Base-by-base conservation (phyloP, 345 rosid genomes). In the Carallia brachiata region DNA sequence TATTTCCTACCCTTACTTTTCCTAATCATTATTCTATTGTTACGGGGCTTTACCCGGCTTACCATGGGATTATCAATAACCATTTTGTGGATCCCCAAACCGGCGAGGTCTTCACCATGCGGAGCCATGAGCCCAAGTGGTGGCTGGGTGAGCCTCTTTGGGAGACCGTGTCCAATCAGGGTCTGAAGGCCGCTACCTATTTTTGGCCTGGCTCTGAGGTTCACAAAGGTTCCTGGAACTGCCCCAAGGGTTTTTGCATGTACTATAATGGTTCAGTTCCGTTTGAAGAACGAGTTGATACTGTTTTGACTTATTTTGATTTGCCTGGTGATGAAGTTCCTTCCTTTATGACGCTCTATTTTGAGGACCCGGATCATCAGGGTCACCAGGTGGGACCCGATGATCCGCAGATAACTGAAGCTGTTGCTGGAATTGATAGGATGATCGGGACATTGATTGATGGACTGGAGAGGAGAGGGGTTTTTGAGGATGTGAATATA, bases 201-300 rank as follows among this genome's bases (percentile, higher is more conserved):
- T 91, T 94, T 66, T 94, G 98, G 98, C 97, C 98, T 63, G 98
- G 97, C 32, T 87, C 96, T 70, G 98, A 94, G 87, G 98, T 91
- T 62, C 89, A 86, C 52, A 91, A 91, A 61, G 98, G 98, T 18
- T 83, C 89, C 54, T 94, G 98, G 98, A 54, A 77, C 61, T 94
- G 98, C 70, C 97, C 97, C 62, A 48, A 71, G 58, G 71, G 67
- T 2, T 79, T 75, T 2, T 94, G 98, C 68, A 80, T 75, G 83
- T 6, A 16, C 56, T 94, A 94, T 73, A 86, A 94, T 73, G 84
- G 79, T 2, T 88, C 95, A 2, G 94, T 91, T 61, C 88, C 94
- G 13, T 91, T 91, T 69, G 97, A 91, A 76, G 91, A 94, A 1
- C 82, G 98, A 34, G 95, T 94, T 36, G 95, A 89, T 80, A 84